Base-by-base conservation (phyloP, 768 basidiomycete genomes). In the Pholiota molesta region DNA sequence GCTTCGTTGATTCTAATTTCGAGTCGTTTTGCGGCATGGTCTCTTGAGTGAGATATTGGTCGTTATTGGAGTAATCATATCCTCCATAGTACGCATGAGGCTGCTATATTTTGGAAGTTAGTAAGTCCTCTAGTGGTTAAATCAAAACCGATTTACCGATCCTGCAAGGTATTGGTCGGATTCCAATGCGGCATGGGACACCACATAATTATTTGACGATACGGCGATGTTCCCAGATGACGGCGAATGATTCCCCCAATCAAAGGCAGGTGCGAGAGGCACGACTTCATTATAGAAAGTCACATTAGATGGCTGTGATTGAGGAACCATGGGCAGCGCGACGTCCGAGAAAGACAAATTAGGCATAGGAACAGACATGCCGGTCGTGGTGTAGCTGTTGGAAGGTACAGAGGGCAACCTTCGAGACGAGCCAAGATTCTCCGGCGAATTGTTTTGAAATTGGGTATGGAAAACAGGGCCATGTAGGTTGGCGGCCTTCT, bases 221-320 rank as follows among this genome's bases (percentile, higher is more conserved):
- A 26, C 2, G 23, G 35, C n/a, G 23, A 6, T 17, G 21, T 47
- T 37, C 11, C 42, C 21, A 17, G 59, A 33, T 28, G 53, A 39
- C 5, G 61, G 55, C 17, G 45, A 21, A 57, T 64, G 54, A 31
- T 62, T 62, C 29, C 53, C 57, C 63, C 60, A 64, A 49, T 57
- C 52, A 57, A 65, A 67, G 3, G 61, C 59, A 55, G 60, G 64
- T 5, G 45, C 68, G 10, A 66, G 62, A 53, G 57, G 49, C 1
- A 23, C 53, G 31, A 31, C 14, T 16, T 19, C 19, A 42, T 42
- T 42, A 23, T 26, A 23, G 23, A 49, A 23, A 26, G 47, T 19
- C 11, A 19, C 9, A 19, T 26, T 26, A 14, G 23, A 49, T 23
- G 23, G 23, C 11, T 49, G 47, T 19, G 47, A n/a, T 0, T 13